Evolutionary conservation across 371 early-diverging fungal genomes (phyloP), one percentile per base, ranked within the genome.

Genomic region (Smittium culicis): DNA sequence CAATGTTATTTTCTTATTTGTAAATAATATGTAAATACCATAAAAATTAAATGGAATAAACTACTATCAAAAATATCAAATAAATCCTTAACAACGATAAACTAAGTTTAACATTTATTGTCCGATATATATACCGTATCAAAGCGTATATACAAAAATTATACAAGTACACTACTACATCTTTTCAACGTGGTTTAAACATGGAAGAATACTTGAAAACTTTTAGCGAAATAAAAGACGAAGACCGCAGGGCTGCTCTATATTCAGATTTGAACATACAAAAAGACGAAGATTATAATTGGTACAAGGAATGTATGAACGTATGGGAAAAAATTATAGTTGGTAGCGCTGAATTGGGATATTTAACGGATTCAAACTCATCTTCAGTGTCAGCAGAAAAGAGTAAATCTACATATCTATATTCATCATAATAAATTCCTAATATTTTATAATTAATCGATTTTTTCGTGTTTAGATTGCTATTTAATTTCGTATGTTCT

Each of bases 191-290:
- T n/a, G n/a, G 45, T 20, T 45, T 45, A 20, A 45, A 59, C 28
- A 64, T 64, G 65, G 65, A 64, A 45, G 1, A 34, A 35, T 45
- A 35, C 28, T 35, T 64, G 28, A 45, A 16, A 35, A 64, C 34
- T 11, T 27, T 64, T 29, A 2, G 34, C 3, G 65, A 64, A 35
- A 16, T 64, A 34, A 35, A 34, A 29, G 65, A 64, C 35, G 5
- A 2, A 3, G 65, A 64, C 3, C 8, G 35, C 24, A 34, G 65
- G 45, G 35, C 33, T 64, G 65, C 65, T 34, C 28, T 64, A 30
- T 64, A 64, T 30, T 32, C 65, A 3, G 65, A 64, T 28, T 24
- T 64, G 2, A 35, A 45, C 27, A 3, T 35, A 11, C 65, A 64
- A 16, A 29, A 20, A 2, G 35, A 35, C 2, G 45, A 64, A 2